Evolutionary conservation across 192 early-diverging fungal species (phyloP), one percentile per base, ranked within the genome.

Genomic region (Pilaira anomala): DNA sequence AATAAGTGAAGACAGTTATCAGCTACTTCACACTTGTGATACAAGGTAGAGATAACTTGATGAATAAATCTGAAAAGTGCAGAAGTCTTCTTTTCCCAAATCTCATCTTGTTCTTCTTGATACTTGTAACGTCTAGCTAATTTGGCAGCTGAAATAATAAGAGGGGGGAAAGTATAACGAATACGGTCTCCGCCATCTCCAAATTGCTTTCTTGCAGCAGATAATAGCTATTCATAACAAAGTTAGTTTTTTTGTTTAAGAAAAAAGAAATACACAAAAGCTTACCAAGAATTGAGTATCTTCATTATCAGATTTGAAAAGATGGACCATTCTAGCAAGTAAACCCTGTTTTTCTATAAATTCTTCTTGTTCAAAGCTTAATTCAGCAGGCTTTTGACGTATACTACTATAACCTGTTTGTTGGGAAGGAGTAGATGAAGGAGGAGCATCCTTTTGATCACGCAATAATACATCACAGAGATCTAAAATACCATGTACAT

Each of bases 171-270:
- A 33, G 96, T 96, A 65, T 93, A 97, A 44, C 88, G 83, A 56
- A 97, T 89, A 49, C 95, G 88, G 61, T 93, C 86, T 41, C 93
- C 96, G 60, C 98, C 93, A 65, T 95, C 89, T 1, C 83, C 86
- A 48, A 99, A 88, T 60, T 93, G 88, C 54, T 94, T 90, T 39
- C 92, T 80, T 8, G 89, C 89, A 14, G 92, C 83, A 2, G 87
- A 85, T 44, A 98, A 73, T 36, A 97, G 82, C 75, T 89, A 76
- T 46, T 24, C 0, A 58, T 18, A 45, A 36, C 56, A 60, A 62
- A 25, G 51, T 33, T 14, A 46, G 33, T 14, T 36, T 25, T 33
- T 28, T n/a, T 26, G 33, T 72, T 16, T 26, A 11, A 57, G 59
- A 57, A 18, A 6, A 21, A 7, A 16, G 12, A 66, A 48, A 3